Percentiles rank a stretch among this genome's conserved stretches.
These are phyloP conservation scores for Dendryphion nanum DNA, from an alignment of 2,329 filamentous ascomycete species.

Conservation along the genomic window DNA sequence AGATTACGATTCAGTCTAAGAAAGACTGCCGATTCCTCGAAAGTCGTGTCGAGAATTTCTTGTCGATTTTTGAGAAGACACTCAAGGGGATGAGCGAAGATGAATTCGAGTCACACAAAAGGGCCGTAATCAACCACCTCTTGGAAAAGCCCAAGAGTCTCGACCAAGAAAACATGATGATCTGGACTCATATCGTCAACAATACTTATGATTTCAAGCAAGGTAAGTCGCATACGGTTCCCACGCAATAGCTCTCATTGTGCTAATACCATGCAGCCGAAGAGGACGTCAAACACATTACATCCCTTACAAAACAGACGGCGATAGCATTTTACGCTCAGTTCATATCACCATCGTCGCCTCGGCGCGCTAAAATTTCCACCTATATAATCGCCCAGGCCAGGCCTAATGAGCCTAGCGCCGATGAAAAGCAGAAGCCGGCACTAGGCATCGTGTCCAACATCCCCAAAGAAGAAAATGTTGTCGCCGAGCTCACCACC, in stretches of 20 bases:
- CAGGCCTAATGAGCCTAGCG: constrained; percentile 34
- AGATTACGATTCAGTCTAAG: constrained; percentile 92
- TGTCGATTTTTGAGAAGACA: constrained; percentile 64
- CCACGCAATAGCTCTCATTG: too few relatives aligned
- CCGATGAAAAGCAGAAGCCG: constrained; percentile 44
- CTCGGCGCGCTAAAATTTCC: constrained; percentile 72
- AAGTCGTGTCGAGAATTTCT: constrained; percentile 80
- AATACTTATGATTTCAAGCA: constrained; percentile 90
- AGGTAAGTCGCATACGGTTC: too few relatives aligned
- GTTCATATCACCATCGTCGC: constrained; percentile 73
- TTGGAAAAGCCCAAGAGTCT: constrained; percentile 93
- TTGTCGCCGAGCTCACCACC: constrained; percentile 45
- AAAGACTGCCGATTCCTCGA: constrained; percentile 81
- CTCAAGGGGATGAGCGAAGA: constrained; percentile 74
- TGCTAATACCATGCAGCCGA: constrained; percentile 59
- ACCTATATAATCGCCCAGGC: constrained; percentile 80
- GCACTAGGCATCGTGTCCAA: constrained; percentile 43
- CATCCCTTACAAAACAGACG: constrained; percentile 72
- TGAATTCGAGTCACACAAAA: constrained; percentile 89
- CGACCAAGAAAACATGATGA: constrained; percentile 74
- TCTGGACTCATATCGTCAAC: constrained; percentile 81
- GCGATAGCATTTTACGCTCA: constrained; percentile 75
- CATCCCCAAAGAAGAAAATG: constrained; percentile 49
- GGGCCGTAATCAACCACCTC: constrained; percentile 80
- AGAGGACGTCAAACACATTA: constrained; percentile 73